Percentiles rank a stretch among this genome's conserved stretches.
These are phyloP conservation scores for Colletotrichum sp. DNA, from an alignment of 2,329 filamentous ascomycete genomes.

Conservation along the genomic window DNA sequence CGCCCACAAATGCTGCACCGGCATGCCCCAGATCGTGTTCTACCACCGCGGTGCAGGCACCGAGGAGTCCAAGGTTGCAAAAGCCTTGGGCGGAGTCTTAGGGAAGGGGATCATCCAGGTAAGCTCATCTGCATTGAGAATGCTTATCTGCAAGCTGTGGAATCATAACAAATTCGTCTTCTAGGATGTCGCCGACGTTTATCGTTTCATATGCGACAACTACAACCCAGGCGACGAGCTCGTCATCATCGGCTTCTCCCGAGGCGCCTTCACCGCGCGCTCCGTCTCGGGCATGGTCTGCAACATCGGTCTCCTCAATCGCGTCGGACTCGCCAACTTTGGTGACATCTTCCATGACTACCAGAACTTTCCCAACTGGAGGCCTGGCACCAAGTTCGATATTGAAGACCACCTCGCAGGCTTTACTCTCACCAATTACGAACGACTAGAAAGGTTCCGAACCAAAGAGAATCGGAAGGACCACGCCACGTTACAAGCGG, in stretches of 20 bases:
- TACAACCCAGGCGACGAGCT: slow-evolving; percentile 36
- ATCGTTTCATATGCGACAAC: slow-evolving; percentile 40
- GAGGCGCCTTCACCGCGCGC: slow-evolving; percentile 40
- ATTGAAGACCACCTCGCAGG: slow-evolving; percentile 1
- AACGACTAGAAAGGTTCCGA: background rate
- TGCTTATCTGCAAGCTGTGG: background rate
- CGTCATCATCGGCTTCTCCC: slow-evolving; percentile 38
- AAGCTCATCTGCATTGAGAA: background rate
- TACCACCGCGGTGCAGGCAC: slow-evolving; percentile 40
- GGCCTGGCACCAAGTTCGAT: background rate
- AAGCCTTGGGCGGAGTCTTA: slow-evolving; percentile 25
- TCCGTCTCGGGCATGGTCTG: slow-evolving; percentile 31
- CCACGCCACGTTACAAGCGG: background rate
- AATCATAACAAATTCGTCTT: background rate
- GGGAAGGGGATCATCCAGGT: slow-evolving; percentile 27
- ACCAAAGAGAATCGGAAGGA: background rate
- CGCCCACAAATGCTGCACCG: slow-evolving; percentile 27
- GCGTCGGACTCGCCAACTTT: slow-evolving; percentile 14
- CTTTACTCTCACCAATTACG: background rate
- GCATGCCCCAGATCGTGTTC: slow-evolving; percentile 38
- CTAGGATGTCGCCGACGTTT: slow-evolving; percentile 36
- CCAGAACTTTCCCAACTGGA: slow-evolving; percentile 17
- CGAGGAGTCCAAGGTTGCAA: slow-evolving; percentile 24
- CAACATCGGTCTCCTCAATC: slow-evolving; percentile 18
- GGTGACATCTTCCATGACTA: slow-evolving; percentile 20